Conservation (phyloP, 31 red algal species). For the Asparagopsis taxiformis region DNA sequence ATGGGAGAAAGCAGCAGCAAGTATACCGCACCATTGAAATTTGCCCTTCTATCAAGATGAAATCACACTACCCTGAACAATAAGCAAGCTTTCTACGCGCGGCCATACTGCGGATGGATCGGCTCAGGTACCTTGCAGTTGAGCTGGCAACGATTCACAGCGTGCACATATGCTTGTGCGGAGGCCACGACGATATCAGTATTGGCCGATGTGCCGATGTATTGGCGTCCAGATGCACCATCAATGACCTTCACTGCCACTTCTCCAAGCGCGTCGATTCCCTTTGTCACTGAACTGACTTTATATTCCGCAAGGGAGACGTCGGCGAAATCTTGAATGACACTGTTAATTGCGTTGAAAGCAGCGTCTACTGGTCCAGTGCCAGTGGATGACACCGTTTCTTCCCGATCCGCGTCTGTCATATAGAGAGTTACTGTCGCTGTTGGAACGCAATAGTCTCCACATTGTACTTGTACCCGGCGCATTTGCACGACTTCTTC, state of each 20-base stretch:
- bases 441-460: conserved; percentile 63
- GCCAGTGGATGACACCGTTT: conserved; percentile 64
- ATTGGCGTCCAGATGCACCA: conserved; percentile 47
- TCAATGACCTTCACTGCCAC: conserved; percentile 86
- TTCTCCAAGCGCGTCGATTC: conserved; percentile 94
- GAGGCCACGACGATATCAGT: conserved; percentile 98
- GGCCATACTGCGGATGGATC: conserved; percentile 52
- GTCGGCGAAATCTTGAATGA: conserved; percentile 52
- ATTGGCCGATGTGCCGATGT: conserved; percentile 70
- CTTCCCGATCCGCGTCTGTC: conserved; percentile 42
- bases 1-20: no score
- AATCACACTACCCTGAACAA: no score
- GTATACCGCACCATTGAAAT: no score
- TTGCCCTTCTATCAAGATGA: no score
- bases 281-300: conserved; percentile 77
- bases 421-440: conserved; percentile 78
- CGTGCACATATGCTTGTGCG: conserved; percentile 90
- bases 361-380: conserved; percentile 93
- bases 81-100: neutral
- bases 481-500: conserved; percentile 52
- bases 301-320: conserved; percentile 80
- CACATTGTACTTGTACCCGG: conserved; percentile 91
- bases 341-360: conserved; percentile 78
- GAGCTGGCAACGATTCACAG: conserved; percentile 80
- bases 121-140: conserved; percentile 10